Conservation (phyloP, 1,139 yeast species). For the Hemisphaericaspora xylofermentans region DNA sequence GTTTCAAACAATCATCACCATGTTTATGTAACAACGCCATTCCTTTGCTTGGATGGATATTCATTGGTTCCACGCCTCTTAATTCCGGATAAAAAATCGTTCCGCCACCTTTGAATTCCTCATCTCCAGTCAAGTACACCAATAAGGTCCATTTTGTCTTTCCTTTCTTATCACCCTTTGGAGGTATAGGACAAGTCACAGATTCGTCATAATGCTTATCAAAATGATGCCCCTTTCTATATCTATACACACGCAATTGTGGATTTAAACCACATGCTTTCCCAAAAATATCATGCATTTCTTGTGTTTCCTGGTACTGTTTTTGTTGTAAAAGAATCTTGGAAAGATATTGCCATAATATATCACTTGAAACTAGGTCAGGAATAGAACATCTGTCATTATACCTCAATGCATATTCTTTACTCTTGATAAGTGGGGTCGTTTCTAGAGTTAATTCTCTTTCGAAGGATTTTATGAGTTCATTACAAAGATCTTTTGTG, state of each 20-base stretch:
- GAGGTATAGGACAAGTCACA: conserved; percentile 34
- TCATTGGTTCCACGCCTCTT: conserved; percentile 23
- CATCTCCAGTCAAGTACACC: conserved; percentile 58
- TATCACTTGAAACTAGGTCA: conserved; percentile 39
- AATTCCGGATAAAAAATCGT: conserved; percentile 51
- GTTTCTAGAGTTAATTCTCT: conserved; percentile 39
- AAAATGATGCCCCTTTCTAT: conserved; percentile 58
- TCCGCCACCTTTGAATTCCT: conserved; percentile 62
- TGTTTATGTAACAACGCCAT: conserved; percentile 65
- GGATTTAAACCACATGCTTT: conserved; percentile 55
- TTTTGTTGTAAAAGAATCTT: conserved; percentile 29
- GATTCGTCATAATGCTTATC: conserved; percentile 66
- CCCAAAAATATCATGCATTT: conserved; percentile 27
- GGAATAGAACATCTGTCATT: conserved; percentile 52
- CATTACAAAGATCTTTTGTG: conserved; percentile 40
- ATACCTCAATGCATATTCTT: conserved; percentile 57
- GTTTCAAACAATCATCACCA: conserved; percentile 63
- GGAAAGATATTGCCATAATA: conserved; percentile 46
- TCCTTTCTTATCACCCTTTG: conserved; percentile 26
- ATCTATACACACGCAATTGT: conserved; percentile 57
- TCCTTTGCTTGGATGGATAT: conserved; percentile 53
- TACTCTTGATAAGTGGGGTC: conserved; percentile 49
- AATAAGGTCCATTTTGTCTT: conserved; percentile 60
- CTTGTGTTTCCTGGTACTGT: conserved; percentile 31
- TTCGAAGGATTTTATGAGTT: conserved; percentile 40